A percentile compares a stretch with the other conserved stretches of the same genome.
Evolutionary conservation across 345 rosid genomes (phyloP).

Genomic region (Eucalyptus coolabah): DNA sequence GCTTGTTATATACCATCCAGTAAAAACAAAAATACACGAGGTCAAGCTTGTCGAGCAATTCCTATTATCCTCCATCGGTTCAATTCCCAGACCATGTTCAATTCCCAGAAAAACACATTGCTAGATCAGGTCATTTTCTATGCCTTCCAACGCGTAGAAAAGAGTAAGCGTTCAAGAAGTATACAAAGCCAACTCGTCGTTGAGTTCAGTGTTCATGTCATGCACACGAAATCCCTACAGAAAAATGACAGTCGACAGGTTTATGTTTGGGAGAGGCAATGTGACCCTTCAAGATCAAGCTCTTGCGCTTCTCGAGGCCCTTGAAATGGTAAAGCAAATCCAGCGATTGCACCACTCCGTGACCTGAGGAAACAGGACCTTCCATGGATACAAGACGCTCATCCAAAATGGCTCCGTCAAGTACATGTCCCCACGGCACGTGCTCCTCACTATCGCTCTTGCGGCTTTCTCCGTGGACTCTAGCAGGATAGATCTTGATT

Average conservation of each 20-base stretch:
- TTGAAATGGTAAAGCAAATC: not conserved
- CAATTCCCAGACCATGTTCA: constrained; percentile 4
- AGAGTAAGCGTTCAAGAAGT: not conserved
- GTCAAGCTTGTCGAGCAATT: constrained; percentile 7
- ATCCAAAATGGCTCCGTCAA: not conserved
- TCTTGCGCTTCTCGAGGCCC: not conserved
- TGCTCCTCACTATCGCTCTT: not conserved
- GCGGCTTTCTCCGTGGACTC: not conserved
- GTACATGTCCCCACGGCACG: not conserved
- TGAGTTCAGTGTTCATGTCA: not conserved
- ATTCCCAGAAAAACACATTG: not conserved
- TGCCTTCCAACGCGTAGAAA: not conserved
- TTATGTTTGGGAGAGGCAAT: not conserved
- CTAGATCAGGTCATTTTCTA: not conserved
- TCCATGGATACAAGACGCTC: not conserved
- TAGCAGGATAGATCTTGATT: not conserved
- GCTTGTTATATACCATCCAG: not conserved
- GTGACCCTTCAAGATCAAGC: not conserved
- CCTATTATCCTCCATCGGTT: constrained; percentile 10
- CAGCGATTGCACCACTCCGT: not conserved
- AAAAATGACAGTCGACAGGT: not conserved
- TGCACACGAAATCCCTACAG: not conserved
- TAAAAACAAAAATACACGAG: not conserved
- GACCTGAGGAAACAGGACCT: not conserved
- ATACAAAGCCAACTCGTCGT: not conserved